Evolutionary conservation across 176 grass and related monocot genomes (phyloP), one percentile per base, ranked within the genome.

Genomic region (Oryza meyeriana): DNA sequence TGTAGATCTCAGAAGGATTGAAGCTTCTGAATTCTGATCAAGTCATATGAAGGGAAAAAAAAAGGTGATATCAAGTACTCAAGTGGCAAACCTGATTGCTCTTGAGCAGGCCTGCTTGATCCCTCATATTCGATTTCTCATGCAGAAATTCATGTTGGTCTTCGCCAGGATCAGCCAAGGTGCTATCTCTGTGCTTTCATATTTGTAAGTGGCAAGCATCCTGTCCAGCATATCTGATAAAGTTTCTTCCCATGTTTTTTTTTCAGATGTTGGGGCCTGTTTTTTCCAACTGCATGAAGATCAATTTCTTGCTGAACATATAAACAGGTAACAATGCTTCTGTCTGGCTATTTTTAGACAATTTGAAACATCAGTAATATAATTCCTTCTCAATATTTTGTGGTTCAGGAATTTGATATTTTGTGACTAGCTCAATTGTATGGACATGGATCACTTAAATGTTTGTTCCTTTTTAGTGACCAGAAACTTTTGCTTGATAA

Each of bases 281-380:
- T 72, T 71, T 71, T 63, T 73, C 68, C 68, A 36, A 78, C 11
- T 48, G 25, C 74, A 33, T 58, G 32, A 41, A 22, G 17, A 47
- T 83, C 66, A 78, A 38, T 82, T 71, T 87, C 2, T 64, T 24
- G 5, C 29, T 48, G 36, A 64, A 78, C 61, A 75, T 75, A 79
- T 34, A 74, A 69, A n/a, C 36, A 8, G 8, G 24, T 79, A 48
- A 35, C 39, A 85, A 88, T 80, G 29, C 52, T 84, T 69, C 18
- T 85, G 69, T 74, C 36, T 84, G 57, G 61, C 35, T 36, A 84
- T 69, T 75, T 79, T 4, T 84, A 84, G 75, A 29, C 78, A 84
- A 77, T 25, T 48, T 64, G 79, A 71, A 78, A 55, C 41, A 35
- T 50, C 26, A 9, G 5, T 74, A 24, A 75, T 55, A 84, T 17